These are phyloP conservation scores for Sporothrix schenckii DNA, from an alignment of 2,329 filamentous ascomycete species.

Conservation along the genomic window DNA sequence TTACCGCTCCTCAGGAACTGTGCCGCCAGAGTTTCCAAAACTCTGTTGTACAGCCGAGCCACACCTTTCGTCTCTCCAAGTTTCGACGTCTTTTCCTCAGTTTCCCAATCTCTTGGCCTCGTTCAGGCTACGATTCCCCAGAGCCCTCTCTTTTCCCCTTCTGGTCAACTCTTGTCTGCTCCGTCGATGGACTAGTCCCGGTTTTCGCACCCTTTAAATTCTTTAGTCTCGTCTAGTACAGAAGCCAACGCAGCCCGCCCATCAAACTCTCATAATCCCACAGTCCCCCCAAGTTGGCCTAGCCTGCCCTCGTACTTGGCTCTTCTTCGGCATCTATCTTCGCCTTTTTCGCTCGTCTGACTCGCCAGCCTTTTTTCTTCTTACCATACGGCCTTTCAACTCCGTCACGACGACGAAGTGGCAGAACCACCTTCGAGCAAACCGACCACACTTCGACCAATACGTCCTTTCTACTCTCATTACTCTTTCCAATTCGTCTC, in stretches of 20 bases:
- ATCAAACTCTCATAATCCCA: conserved; percentile 28
- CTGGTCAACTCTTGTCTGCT: conserved; percentile 13
- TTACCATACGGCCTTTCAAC: conserved; percentile 2
- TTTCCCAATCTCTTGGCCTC: neutral
- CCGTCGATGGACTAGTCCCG: conserved; percentile 30
- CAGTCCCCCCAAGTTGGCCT: conserved; percentile 22
- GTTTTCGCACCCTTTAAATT: conserved; percentile 31
- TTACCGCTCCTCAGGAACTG: neutral
- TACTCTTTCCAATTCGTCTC: neutral
- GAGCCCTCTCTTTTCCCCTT: neutral
- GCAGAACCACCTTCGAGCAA: conserved; percentile 13
- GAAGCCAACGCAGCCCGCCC: conserved; percentile 28
- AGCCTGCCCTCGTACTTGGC: conserved; percentile 22
- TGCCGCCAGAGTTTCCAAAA: neutral
- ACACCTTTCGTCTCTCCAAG: neutral
- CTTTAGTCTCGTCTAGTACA: conserved; percentile 27
- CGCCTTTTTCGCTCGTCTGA: neutral
- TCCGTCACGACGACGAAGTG: conserved; percentile 2
- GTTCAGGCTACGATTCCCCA: neutral
- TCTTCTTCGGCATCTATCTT: conserved; percentile 5
- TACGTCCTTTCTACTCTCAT: no score
- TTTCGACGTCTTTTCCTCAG: neutral
- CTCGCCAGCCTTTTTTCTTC: neutral
- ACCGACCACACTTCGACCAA: neutral
- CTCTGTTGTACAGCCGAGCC: neutral